Percentiles rank a stretch among this genome's conserved stretches.
These are phyloP conservation scores for Magnolia sinica DNA, from an alignment of 164 flowering plant genomes.

Conservation along the genomic window DNA sequence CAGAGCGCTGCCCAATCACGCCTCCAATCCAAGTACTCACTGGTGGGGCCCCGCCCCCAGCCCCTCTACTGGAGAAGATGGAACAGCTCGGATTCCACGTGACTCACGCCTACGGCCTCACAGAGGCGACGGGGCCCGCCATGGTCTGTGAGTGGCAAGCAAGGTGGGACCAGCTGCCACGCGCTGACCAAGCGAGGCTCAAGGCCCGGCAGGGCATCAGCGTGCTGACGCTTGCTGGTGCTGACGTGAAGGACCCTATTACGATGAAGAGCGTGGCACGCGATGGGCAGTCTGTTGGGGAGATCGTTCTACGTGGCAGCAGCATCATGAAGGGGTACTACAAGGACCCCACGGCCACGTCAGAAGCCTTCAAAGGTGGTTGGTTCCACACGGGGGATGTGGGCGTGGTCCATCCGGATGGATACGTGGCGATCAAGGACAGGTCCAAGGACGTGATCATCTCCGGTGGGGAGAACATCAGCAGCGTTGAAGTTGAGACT, in stretches of 20 bases:
- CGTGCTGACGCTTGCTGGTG: slow-evolving; percentile 53
- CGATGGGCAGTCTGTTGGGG: slow-evolving; percentile 69
- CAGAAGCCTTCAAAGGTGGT: slow-evolving; percentile 54
- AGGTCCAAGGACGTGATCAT: slow-evolving; percentile 85
- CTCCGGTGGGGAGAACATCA: slow-evolving; percentile 89
- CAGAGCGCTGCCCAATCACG: slow-evolving; percentile 22
- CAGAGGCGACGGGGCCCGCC: slow-evolving; percentile 87
- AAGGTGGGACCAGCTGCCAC: slow-evolving; percentile 56
- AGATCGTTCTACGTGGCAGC: slow-evolving; percentile 72
- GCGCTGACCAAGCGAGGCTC: slow-evolving; percentile 35
- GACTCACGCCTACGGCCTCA: slow-evolving; percentile 78
- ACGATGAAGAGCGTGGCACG: slow-evolving; percentile 65
- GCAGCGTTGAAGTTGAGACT: slow-evolving; percentile 74
- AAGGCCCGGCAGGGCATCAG: slow-evolving; percentile 86
- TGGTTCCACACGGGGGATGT: slow-evolving; percentile 86
- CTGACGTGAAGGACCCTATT: slow-evolving; percentile 51
- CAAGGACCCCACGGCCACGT: slow-evolving; percentile 52
- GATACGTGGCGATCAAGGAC: slow-evolving; percentile 85
- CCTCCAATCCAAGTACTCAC: slow-evolving; percentile 52
- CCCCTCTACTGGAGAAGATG: slow-evolving; percentile 50
- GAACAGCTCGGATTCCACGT: slow-evolving; percentile 72
- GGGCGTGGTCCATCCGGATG: slow-evolving; percentile 77
- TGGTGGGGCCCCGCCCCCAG: slow-evolving; percentile 91
- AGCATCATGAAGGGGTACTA: slow-evolving; percentile 83
- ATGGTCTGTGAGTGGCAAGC: slow-evolving; percentile 79